phyloP scores from a whole-genome alignment of 2,329 filamentous ascomycete genomes.

The Calonectria hawksworthii region DNA sequence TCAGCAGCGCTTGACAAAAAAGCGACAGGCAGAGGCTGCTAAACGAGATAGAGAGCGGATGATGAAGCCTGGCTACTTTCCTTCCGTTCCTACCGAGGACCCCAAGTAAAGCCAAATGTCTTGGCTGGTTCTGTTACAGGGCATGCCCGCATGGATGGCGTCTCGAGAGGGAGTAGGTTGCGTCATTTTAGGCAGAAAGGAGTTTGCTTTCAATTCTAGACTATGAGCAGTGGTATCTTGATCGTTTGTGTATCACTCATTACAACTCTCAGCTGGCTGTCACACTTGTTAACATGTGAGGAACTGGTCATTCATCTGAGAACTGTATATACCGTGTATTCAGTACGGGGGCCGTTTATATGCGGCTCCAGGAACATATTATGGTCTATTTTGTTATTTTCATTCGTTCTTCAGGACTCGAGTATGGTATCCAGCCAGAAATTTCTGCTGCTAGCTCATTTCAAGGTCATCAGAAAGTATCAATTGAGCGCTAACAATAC shows the following conservation, averaged over 20 bases:
- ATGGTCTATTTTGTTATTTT: background rate
- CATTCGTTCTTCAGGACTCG: background rate
- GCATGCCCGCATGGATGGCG: background rate
- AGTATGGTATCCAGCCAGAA: background rate
- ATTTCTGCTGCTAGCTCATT: too few species aligned
- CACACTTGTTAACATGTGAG: background rate
- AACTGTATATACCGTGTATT: background rate
- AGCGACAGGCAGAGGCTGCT: conserved; percentile 66
- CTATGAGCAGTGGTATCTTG: too few species aligned
- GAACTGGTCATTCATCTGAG: background rate
- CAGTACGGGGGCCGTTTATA: background rate
- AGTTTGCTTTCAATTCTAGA: background rate
- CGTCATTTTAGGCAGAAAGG: background rate
- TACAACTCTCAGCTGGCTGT: background rate
- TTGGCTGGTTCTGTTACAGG: background rate
- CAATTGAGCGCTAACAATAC: too few species aligned
- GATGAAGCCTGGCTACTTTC: conserved; percentile 84
- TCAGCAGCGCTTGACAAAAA: conserved; percentile 84
- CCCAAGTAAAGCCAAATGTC: conserved; percentile 51
- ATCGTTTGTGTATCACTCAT: background rate
- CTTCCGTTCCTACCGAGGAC: conserved; percentile 80
- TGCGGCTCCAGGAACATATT: background rate
- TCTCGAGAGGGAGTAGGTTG: background rate
- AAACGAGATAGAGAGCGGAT: conserved; percentile 86
- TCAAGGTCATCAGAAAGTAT: too few species aligned